Percentiles rank a stretch among this genome's conserved stretches.
These are phyloP conservation scores for Eutrema heterophyllum DNA, from an alignment of 345 rosid species.

Conservation along the genomic window DNA sequence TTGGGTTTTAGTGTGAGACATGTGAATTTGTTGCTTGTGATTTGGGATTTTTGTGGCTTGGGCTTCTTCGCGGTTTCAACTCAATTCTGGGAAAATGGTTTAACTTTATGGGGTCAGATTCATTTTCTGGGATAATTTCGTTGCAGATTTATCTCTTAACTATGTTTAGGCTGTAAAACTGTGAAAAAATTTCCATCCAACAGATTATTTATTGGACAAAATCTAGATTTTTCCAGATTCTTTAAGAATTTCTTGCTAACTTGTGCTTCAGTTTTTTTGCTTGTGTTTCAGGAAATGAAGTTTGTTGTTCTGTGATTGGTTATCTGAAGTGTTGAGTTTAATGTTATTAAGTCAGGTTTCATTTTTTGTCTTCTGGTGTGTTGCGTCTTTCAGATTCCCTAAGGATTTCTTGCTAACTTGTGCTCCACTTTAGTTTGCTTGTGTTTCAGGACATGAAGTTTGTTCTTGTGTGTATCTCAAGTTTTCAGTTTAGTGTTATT, in stretches of 20 bases:
- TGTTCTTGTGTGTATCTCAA: not conserved
- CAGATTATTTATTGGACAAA: not conserved
- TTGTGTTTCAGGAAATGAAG: conserved; percentile 6
- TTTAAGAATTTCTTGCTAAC: not conserved
- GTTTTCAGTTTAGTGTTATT: not conserved
- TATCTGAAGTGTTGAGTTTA: not conserved
- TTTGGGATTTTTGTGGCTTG: conserved; percentile 11
- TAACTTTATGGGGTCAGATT: not conserved
- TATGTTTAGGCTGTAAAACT: conserved; percentile 2
- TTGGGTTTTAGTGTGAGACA: conserved; percentile 4
- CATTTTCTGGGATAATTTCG: not conserved
- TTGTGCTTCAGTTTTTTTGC: conserved; percentile 4
- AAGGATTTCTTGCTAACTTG: not conserved
- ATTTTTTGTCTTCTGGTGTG: not conserved
- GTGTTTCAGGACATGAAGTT: conserved; percentile 28
- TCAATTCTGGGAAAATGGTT: not conserved
- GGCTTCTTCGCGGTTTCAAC: not conserved
- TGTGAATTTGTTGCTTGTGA: not conserved
- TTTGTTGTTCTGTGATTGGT: not conserved
- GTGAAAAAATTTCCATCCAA: not conserved
- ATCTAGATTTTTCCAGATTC: not conserved
- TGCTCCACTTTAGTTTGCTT: conserved; percentile 12
- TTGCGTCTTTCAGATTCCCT: not conserved
- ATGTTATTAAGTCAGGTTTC: not conserved
- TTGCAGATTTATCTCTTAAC: conserved; percentile 1